Evolutionary conservation across 2,329 filamentous ascomycete species (phyloP).

Genomic region (Xylariaceae sp.): DNA sequence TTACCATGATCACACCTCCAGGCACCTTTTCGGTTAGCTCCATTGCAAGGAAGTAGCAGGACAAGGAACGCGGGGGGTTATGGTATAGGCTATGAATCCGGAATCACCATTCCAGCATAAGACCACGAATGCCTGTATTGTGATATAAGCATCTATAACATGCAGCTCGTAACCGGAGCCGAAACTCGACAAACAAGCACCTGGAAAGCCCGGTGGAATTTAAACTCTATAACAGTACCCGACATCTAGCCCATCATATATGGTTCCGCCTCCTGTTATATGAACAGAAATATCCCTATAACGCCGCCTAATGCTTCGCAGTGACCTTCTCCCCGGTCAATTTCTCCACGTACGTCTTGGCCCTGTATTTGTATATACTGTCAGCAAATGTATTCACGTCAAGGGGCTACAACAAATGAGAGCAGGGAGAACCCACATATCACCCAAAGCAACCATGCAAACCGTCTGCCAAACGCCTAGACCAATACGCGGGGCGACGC

Average conservation of each 20-base stretch:
- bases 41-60: background rate
- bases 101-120: background rate
- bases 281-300: constrained; percentile 26
- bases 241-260: background rate
- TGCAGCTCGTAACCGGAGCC: background rate
- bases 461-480: constrained; percentile 98
- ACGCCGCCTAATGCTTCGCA: constrained; percentile 65
- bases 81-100: background rate
- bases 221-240: constrained; percentile 10
- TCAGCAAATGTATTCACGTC: constrained; percentile 27
- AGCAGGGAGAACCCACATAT: constrained; percentile 70
- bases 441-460: constrained; percentile 98
- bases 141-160: background rate
- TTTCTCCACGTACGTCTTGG: constrained; percentile 69
- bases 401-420: background rate
- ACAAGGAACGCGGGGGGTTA: background rate
- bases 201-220: background rate
- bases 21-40: background rate
- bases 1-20: background rate
- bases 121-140: constrained; percentile 14
- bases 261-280: constrained; percentile 17
- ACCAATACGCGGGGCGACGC: constrained; percentile 90
- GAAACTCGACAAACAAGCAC: constrained; percentile 7
- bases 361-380: constrained; percentile 46
- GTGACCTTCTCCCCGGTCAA: constrained; percentile 66